A percentile compares a stretch with the other conserved stretches of the same genome.
These are phyloP conservation scores for Globomyces pollinis-pini DNA, from an alignment of 192 early-diverging fungal species.

Conservation along the genomic window DNA sequence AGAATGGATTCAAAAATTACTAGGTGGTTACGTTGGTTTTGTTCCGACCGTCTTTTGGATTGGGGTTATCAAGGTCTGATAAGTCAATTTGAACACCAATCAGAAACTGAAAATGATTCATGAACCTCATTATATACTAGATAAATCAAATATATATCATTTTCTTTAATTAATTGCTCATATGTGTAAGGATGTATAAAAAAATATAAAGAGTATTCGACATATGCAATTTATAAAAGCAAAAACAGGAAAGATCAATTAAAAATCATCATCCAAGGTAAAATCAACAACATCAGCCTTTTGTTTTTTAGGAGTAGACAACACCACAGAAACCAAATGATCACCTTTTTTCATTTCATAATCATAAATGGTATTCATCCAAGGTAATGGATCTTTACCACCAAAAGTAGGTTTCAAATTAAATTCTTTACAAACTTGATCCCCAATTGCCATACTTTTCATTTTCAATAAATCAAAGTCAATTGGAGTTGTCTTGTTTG, in stretches of 20 bases:
- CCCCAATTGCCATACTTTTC: neutral
- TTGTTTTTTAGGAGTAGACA: neutral
- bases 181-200: no score
- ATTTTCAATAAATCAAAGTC: constrained; percentile 1
- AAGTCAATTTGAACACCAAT: neutral
- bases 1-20: constrained; percentile 6
- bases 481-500: neutral
- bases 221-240: no score
- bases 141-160: no score
- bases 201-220: no score
- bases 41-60: neutral
- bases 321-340: neutral
- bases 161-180: no score
- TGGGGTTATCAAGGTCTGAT: neutral
- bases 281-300: neutral
- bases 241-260: no score
- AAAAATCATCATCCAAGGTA: neutral
- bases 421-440: neutral
- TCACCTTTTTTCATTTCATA: neutral
- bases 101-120: no score
- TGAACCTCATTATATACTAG: no score
- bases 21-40: neutral
- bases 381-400: neutral
- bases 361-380: neutral
- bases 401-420: neutral